phyloP scores from a whole-genome alignment of 768 basidiomycete genomes.

The Tricholoma terreum region DNA sequence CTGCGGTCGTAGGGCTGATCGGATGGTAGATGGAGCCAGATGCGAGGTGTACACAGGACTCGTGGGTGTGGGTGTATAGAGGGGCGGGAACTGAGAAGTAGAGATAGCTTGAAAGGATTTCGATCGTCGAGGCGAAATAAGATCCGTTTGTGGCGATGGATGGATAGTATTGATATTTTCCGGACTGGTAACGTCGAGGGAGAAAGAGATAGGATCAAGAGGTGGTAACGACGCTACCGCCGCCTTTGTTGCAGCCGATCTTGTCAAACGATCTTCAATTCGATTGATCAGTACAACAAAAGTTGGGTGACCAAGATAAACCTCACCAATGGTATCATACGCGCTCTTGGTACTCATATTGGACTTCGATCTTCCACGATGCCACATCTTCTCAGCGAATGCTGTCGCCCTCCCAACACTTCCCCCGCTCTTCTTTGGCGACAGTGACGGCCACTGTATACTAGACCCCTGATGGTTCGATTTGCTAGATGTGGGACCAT shows the following conservation, averaged over 20 bases:
- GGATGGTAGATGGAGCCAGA: constrained; percentile 2
- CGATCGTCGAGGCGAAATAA: constrained; percentile 16
- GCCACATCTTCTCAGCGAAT: constrained; percentile 61
- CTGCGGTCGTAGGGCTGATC: constrained; percentile 8
- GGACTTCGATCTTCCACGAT: constrained; percentile 52
- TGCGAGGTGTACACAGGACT: constrained; percentile 16
- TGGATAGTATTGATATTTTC: constrained; percentile 5
- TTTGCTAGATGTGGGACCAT: constrained; percentile 29
- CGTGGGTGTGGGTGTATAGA: constrained; percentile 14
- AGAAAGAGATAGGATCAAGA: constrained; percentile 20
- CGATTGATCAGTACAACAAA: not conserved
- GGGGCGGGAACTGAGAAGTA: constrained; percentile 15
- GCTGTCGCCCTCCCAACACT: constrained; percentile 49
- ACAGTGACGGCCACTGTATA: constrained; percentile 46
- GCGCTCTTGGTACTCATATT: constrained; percentile 37
- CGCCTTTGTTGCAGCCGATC: constrained; percentile 14
- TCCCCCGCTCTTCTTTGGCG: constrained; percentile 48
- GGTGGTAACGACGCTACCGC: constrained; percentile 18
- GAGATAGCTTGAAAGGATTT: constrained; percentile 17
- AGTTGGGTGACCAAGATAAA: not conserved
- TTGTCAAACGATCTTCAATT: constrained; percentile 14
- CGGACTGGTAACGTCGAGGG: constrained; percentile 15
- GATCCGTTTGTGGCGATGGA: constrained; percentile 17
- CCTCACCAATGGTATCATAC: constrained; percentile 41
- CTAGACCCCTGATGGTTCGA: constrained; percentile 32